Conservation (phyloP, 1,139 yeast genomes). For the Suhomyces guaymorum region DNA sequence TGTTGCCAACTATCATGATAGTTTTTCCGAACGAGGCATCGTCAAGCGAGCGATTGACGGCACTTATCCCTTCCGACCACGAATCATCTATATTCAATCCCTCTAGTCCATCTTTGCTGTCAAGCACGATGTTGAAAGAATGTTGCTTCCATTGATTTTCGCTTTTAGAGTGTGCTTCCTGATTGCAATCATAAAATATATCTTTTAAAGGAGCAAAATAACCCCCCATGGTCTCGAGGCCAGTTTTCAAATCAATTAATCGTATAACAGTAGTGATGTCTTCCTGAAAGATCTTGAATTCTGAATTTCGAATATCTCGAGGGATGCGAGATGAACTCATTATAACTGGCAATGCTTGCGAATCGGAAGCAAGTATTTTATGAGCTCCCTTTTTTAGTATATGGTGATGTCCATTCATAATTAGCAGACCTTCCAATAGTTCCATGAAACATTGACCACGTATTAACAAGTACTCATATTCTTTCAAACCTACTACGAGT, state of each 20-base stretch:
- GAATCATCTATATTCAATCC: constrained; percentile 26
- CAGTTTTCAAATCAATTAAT: constrained; percentile 39
- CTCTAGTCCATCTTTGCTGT: constrained; percentile 25
- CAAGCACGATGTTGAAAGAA: constrained; percentile 40
- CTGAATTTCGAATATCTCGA: not conserved
- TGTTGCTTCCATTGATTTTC: not conserved
- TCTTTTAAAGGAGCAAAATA: constrained; percentile 54
- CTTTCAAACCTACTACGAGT: constrained; percentile 44
- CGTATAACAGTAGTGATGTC: constrained; percentile 48
- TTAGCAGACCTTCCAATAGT: constrained; percentile 58
- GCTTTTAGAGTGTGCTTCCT: not conserved
- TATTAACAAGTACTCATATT: constrained; percentile 51
- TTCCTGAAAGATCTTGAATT: constrained; percentile 20
- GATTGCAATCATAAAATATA: constrained; percentile 16
- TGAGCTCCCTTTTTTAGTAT: constrained; percentile 26
- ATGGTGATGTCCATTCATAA: constrained; percentile 56
- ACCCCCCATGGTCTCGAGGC: constrained; percentile 48
- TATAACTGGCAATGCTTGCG: constrained; percentile 58
- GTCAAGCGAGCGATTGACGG: not conserved
- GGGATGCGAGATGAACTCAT: constrained; percentile 21
- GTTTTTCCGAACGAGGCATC: constrained; percentile 15
- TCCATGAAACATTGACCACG: constrained; percentile 59
- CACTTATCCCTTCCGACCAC: constrained; percentile 23
- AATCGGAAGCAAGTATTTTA: constrained; percentile 50
- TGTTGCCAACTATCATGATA: constrained; percentile 46